A percentile compares a stretch with the other conserved stretches of the same genome.
Conservation (phyloP, 2,329 filamentous ascomycete species). For the Tolypocladium nubicola region DNA sequence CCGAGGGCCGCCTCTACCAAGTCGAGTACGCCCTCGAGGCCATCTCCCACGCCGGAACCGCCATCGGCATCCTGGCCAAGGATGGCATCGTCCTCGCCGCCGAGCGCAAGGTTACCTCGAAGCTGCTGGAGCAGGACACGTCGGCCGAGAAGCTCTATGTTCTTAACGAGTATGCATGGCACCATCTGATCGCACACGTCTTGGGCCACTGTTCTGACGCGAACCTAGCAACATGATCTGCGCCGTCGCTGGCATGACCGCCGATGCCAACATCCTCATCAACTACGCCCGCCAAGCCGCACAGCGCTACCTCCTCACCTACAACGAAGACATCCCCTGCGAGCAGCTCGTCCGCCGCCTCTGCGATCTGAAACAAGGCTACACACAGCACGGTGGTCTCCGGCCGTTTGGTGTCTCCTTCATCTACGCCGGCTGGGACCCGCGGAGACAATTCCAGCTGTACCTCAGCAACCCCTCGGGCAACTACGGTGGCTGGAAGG, state of each 20-base stretch:
- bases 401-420: constrained; percentile 97
- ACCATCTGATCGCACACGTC: background rate
- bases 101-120: constrained; percentile 98
- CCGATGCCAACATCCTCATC: constrained; percentile 99
- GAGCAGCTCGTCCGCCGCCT: constrained; percentile 94
- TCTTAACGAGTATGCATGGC: constrained; percentile 71
- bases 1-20: constrained; percentile 95
- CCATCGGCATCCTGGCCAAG: constrained; percentile 90
- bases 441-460: constrained; percentile 91
- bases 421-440: constrained; percentile 98
- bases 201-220: constrained; percentile 3
- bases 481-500: constrained; percentile 99
- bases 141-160: constrained; percentile 99
- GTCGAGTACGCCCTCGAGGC: constrained; percentile 99
- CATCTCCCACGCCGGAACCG: constrained; percentile 96
- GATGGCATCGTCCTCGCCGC: constrained; percentile 97
- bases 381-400: constrained; percentile 97
- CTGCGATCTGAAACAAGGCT: constrained; percentile 97
- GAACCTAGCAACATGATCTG: constrained; percentile 95
- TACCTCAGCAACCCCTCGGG: constrained; percentile 98
- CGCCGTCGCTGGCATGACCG: constrained; percentile 97
- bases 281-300: constrained; percentile 97
- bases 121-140: constrained; percentile 97
- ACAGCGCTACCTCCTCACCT: constrained; percentile 94
- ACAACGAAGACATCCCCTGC: constrained; percentile 99